Percentiles rank a stretch among this genome's conserved stretches.
Conservation (phyloP, 169 alveolate species). For the Plasmodium knowlesi region DNA sequence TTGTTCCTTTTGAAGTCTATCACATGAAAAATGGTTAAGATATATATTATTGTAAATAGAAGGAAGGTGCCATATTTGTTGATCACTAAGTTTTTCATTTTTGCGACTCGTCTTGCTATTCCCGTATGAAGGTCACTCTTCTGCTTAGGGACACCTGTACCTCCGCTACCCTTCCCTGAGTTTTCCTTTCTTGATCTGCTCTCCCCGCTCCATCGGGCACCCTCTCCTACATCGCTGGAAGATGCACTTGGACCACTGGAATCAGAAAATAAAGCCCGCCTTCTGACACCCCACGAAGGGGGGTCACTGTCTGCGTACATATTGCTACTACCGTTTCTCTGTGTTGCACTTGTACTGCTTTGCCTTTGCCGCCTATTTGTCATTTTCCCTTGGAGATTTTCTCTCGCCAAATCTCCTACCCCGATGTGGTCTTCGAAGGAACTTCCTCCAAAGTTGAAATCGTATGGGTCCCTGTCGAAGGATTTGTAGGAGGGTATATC, state of each 20-base stretch:
- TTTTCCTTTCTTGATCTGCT: neutral
- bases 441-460: neutral
- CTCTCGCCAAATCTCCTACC: neutral
- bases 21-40: constrained; percentile 38
- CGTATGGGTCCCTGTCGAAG: neutral
- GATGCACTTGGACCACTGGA: neutral
- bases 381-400: neutral
- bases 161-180: neutral
- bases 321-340: neutral
- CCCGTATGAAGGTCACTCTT: neutral
- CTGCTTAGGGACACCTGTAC: neutral
- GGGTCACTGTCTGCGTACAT: neutral
- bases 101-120: neutral
- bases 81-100: neutral
- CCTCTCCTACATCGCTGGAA: neutral
- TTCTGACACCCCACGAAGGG: neutral
- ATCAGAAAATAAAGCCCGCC: neutral
- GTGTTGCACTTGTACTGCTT: neutral
- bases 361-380: neutral
- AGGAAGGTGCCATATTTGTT: constrained; percentile 52
- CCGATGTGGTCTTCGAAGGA: constrained; percentile 1
- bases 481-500: neutral
- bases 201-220: neutral
- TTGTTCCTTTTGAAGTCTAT: constrained; percentile 57
- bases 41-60: constrained; percentile 15